Evolutionary conservation across 2,329 filamentous ascomycete species (phyloP), one percentile per base, ranked within the genome.

Genomic region (Grosmannia serpens): DNA sequence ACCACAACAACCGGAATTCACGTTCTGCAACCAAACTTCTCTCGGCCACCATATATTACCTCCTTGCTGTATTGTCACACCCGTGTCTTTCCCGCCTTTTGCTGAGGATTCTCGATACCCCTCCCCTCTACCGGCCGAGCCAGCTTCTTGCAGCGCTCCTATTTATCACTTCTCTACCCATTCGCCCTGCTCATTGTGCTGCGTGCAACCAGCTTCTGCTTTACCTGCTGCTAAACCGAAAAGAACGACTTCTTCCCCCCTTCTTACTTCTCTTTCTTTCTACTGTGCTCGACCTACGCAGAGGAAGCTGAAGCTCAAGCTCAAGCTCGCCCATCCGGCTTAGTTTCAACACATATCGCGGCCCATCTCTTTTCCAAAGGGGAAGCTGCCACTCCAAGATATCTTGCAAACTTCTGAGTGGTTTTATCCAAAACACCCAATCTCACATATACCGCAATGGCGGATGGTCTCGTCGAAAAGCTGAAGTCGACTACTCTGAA

Each of bases 381-480:
- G 52, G 9, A 52, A 53, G 29, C 29, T 35, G 31, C 24, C 50
- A 20, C 11, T 20, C 20, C 29, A 22, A 27, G n/a, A 24, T 20
- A 9, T 35, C 13, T 35, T 17, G 11, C 22, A 20, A n/a, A 24
- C 24, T 4, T 11, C 8, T 41, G 22, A 41, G 13, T 11, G 22
- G 8, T 20, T 54, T 24, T 20, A 22, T 20, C 35, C n/a, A n/a
- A 26, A 35, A 17, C 47, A 5, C 33, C 38, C 24, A n/a, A 5
- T 50, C 27, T 55, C 38, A 56, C 33, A 59, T 58, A 62, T 33
- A 61, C 53, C 61, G 67, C 64, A 70, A 77, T 78, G 75, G 70
- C 75, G 61, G 75, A 77, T 63, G 66, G 65, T 62, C 70, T 77
- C 65, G 77, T 78, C 67, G 79, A 78, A 65, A 76, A 84, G 71